Evolutionary conservation across 495 filamentous ascomycete genomes (phyloP).

Genomic region (Collariella sp.): DNA sequence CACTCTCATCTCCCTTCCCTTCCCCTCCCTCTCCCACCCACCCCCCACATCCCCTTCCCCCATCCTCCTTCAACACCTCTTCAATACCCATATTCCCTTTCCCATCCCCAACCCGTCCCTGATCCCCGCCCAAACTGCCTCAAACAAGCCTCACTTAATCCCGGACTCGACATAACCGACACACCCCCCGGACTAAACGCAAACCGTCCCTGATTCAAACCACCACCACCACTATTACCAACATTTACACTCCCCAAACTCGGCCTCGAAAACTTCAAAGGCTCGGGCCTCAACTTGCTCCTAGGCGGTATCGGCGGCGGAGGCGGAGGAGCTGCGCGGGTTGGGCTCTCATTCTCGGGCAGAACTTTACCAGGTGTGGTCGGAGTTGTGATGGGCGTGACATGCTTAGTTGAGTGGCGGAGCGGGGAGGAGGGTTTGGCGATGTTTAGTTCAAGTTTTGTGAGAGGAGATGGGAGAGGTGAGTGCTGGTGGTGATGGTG

Average conservation of each 20-base stretch:
- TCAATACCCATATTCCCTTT: background rate
- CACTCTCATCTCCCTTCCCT: background rate
- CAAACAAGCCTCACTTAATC: slow-evolving; percentile 29
- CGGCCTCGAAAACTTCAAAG: slow-evolving; percentile 13
- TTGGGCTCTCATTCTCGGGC: slow-evolving; percentile 1
- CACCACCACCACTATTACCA: background rate
- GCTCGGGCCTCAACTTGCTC: slow-evolving; percentile 22
- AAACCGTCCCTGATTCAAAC: background rate
- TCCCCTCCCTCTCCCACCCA: background rate
- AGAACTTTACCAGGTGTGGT: background rate
- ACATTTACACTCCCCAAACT: background rate
- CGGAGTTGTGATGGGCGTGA: background rate
- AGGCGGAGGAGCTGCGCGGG: background rate
- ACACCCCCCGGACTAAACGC: background rate
- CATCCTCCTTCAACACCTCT: background rate
- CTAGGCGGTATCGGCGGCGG: slow-evolving; percentile 23
- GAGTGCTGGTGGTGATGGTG: background rate
- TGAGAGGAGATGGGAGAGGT: background rate
- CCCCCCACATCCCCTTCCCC: background rate
- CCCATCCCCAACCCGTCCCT: background rate
- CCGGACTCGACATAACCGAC: slow-evolving; percentile 28
- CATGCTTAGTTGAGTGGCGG: background rate
- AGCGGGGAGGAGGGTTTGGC: no score
- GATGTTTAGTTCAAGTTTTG: background rate
- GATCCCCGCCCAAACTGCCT: slow-evolving; percentile 21